Base-by-base conservation (phyloP, 805 yeast genomes). In the Myxozyma melibiosi region DNA sequence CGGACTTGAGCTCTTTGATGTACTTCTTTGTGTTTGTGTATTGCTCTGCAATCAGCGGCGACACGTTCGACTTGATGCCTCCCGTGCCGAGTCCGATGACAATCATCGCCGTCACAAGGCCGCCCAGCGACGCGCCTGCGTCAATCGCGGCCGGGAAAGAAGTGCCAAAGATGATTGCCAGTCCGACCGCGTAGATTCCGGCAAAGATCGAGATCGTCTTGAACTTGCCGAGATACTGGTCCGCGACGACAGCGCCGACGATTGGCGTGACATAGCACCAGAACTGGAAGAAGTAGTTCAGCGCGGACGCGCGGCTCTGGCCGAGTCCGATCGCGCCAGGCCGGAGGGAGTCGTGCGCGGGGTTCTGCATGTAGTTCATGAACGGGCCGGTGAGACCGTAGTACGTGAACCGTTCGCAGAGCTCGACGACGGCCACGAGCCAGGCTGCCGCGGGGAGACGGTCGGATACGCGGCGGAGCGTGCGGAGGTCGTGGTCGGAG, bases 241-340 rank as follows among this genome's bases (percentile, higher is more conserved):
- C 96, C 53, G 94, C 84, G 27, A 86, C 65, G 72, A 83, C 81
- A 53, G 90, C 94, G 65, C 90, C 91, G 55, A 84, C 76, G 52
- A 88, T 76, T 30, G 96, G 96, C 42, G 92, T 85, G 45, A 86
- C 77, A 70, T 87, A 88, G 68, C 90, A 85, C 87, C 90, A 85
- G 70, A 88, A 88, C 68, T 85, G 89, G 78, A 86, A 83, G 66
- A 86, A 82, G 70, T 86, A 83, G 16, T 88, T 80, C 60, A 87
- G 76, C 31, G 87, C 90, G 35, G 87, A 83, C 28, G 94, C 89
- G 62, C 83, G 81, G 57, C 77, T 77, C 55, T 80, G 75, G 53
- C 85, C 84, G 65, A 85, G 76, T 46, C 79, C 78, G 58, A 88
- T 76, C 9, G 84, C 82, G 71, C 90, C 79, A 67, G 79, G 64